Conservation (phyloP, 2,329 filamentous ascomycete genomes). For the Aureobasidium sp. region DNA sequence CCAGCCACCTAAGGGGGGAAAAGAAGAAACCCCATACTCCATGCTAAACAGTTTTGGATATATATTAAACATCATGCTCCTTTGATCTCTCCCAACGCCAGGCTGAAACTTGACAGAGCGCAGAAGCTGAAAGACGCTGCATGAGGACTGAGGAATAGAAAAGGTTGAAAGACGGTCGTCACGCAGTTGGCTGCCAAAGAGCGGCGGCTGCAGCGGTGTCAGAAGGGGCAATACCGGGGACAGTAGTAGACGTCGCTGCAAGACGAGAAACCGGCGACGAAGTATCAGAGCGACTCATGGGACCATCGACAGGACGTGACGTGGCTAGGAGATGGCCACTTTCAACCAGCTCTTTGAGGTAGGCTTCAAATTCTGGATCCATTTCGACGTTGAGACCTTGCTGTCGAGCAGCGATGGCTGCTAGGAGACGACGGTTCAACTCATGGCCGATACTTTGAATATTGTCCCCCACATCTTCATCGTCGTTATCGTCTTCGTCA, state of each 20-base stretch:
- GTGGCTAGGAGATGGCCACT: conserved; percentile 17
- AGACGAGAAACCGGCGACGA: not conserved
- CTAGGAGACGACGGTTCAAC: conserved; percentile 9
- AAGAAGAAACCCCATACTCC: not conserved
- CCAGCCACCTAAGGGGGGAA: not conserved
- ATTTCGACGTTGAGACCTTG: conserved; percentile 21
- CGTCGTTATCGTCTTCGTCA: conserved; percentile 15
- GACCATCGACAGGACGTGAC: conserved; percentile 8
- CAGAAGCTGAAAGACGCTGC: not conserved
- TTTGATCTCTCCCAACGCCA: not conserved
- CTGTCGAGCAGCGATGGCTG: conserved; percentile 21
- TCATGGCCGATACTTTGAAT: conserved; percentile 4
- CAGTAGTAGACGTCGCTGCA: not conserved
- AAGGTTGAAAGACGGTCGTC: not conserved
- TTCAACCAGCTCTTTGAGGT: conserved; percentile 27
- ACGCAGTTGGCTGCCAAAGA: not conserved
- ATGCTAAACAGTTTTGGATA: conserved; percentile 10
- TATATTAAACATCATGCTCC: conserved; percentile 1
- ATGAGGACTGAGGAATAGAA: not conserved
- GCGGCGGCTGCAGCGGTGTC: not conserved
- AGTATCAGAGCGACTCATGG: not conserved
- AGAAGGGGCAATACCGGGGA: not conserved
- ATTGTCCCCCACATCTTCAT: conserved; percentile 10
- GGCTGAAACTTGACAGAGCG: conserved; percentile 2
- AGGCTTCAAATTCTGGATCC: conserved; percentile 26